phyloP scores from a whole-genome alignment of 306 rosid species.

The Castanospermum australe region DNA sequence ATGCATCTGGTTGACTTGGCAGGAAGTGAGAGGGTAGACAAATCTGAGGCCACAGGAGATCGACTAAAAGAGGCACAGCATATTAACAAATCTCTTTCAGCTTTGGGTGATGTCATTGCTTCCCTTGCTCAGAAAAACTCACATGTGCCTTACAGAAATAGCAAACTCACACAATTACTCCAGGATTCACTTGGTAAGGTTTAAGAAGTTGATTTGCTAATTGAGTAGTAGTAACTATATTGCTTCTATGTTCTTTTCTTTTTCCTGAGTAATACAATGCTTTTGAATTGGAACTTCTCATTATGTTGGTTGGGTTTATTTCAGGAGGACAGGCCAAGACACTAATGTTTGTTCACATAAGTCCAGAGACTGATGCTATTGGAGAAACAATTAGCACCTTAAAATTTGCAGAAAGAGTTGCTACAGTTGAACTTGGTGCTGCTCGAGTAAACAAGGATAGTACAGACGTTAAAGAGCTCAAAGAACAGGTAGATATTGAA shows the following conservation, averaged over 20 bases:
- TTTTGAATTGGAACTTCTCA: slow-evolving; percentile 12
- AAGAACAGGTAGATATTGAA: slow-evolving; percentile 67
- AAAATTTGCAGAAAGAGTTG: slow-evolving; percentile 97
- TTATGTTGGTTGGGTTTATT: slow-evolving; percentile 26
- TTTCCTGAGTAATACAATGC: neutral
- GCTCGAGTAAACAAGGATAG: slow-evolving; percentile 89
- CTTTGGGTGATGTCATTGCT: slow-evolving; percentile 96
- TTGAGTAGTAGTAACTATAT: neutral
- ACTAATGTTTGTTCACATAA: slow-evolving; percentile 94
- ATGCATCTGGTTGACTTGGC: slow-evolving; percentile 99
- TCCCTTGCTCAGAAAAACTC: slow-evolving; percentile 96
- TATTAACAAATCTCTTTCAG: slow-evolving; percentile 92
- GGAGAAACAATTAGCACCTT: slow-evolving; percentile 92
- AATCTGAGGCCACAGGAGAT: slow-evolving; percentile 98
- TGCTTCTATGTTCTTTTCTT: neutral
- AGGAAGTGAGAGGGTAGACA: slow-evolving; percentile 97
- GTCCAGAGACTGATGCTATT: slow-evolving; percentile 86
- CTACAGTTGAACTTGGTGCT: slow-evolving; percentile 96
- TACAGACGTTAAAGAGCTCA: slow-evolving; percentile 84
- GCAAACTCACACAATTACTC: slow-evolving; percentile 96
- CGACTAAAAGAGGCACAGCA: slow-evolving; percentile 97
- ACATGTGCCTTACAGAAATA: slow-evolving; percentile 93
- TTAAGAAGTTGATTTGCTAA: slow-evolving; percentile 8
- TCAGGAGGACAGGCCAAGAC: slow-evolving; percentile 98
- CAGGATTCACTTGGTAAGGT: slow-evolving; percentile 95